These are phyloP conservation scores for Rutstroemia sp. DNA, from an alignment of 2,329 filamentous ascomycete species.

Conservation along the genomic window DNA sequence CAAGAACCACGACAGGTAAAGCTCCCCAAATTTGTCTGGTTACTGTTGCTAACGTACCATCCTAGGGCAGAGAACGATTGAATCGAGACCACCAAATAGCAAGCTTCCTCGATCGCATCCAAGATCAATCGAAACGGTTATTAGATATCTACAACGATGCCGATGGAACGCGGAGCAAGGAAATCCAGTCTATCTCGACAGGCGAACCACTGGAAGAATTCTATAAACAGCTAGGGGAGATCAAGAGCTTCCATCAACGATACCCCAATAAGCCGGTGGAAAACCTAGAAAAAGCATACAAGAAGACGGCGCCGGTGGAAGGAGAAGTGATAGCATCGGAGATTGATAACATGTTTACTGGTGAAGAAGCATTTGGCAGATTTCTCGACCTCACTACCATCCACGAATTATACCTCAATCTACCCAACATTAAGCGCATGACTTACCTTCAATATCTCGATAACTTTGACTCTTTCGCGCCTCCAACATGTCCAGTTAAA, in stretches of 20 bases:
- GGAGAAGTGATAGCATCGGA: conserved; percentile 57
- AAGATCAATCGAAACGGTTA: conserved; percentile 74
- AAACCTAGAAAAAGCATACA: conserved; percentile 90
- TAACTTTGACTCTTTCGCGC: conserved; percentile 77
- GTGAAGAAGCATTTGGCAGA: conserved; percentile 87
- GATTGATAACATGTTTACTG: conserved; percentile 88
- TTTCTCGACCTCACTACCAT: conserved; percentile 82
- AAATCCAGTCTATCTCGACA: conserved; percentile 75
- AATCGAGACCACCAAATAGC: conserved; percentile 88
- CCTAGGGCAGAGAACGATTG: conserved; percentile 77
- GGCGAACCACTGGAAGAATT: conserved; percentile 89
- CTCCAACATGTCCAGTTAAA: conserved; percentile 67
- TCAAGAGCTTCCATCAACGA: conserved; percentile 80
- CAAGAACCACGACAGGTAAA: conserved; percentile 81
- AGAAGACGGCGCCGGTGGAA: conserved; percentile 57
- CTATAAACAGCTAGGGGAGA: conserved; percentile 72
- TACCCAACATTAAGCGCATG: conserved; percentile 76
- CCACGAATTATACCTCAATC: conserved; percentile 85
- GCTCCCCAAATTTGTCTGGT: background rate
- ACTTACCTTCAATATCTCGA: conserved; percentile 92
- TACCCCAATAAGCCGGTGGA: conserved; percentile 95
- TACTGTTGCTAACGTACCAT: background rate
- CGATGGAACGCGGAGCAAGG: conserved; percentile 62
- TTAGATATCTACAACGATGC: conserved; percentile 79
- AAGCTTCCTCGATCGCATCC: conserved; percentile 79